phyloP scores from a whole-genome alignment of 352 stramenopile species.

The Pythium phragmiticola region DNA sequence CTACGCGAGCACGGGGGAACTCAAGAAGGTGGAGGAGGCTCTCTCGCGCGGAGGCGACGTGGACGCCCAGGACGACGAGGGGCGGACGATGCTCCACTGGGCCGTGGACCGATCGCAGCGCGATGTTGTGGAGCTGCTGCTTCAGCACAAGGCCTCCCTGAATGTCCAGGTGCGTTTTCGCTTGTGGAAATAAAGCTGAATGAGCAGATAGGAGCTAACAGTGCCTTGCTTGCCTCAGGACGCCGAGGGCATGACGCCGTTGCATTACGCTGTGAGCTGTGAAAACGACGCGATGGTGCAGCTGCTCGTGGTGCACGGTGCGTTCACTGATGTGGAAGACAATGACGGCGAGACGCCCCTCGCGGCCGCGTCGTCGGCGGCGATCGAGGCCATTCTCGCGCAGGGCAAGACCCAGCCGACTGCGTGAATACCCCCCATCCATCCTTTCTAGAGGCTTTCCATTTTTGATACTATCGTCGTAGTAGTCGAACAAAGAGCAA shows the following conservation, averaged over 20 bases:
- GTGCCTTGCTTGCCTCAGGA: slow-evolving; percentile 34
- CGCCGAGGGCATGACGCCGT: slow-evolving; percentile 71
- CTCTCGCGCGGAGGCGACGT: slow-evolving; percentile 46
- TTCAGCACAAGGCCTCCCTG: slow-evolving; percentile 49
- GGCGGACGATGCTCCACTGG: slow-evolving; percentile 82
- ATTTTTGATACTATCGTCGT: too few relatives aligned
- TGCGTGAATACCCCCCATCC: background rate
- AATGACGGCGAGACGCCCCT: slow-evolving; percentile 67
- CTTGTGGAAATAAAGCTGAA: background rate
- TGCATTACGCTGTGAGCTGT: slow-evolving; percentile 77
- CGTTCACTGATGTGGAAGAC: slow-evolving; percentile 57
- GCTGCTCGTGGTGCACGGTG: slow-evolving; percentile 65
- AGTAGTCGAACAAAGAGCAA: too few relatives aligned
- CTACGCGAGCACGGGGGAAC: slow-evolving; percentile 62
- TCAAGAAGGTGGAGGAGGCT: slow-evolving; percentile 47
- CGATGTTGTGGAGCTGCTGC: slow-evolving; percentile 48
- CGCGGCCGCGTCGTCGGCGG: slow-evolving; percentile 36
- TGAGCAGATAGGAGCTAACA: background rate
- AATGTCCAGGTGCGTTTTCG: slow-evolving; percentile 50
- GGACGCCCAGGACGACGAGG: slow-evolving; percentile 62
- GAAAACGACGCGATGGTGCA: slow-evolving; percentile 66
- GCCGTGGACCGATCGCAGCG: slow-evolving; percentile 67
- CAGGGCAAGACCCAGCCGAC: slow-evolving; percentile 6
- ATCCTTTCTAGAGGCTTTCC: too few relatives aligned
- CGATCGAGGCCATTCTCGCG: slow-evolving; percentile 50